A percentile compares a stretch with the other conserved stretches of the same genome.
phyloP scores from a whole-genome alignment of 148 eudicot species.

The Chenopodium album region DNA sequence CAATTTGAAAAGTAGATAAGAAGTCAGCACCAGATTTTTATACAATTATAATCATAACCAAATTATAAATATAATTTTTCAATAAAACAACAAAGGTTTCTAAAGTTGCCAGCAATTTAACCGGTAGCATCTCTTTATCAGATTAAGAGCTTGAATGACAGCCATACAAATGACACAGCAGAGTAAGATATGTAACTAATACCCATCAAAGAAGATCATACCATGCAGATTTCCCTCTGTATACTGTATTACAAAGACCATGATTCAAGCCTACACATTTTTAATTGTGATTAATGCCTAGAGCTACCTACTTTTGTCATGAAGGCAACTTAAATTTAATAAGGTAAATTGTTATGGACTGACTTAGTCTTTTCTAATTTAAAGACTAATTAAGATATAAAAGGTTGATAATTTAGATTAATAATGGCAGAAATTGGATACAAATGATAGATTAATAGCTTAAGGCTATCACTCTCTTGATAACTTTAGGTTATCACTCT shows the following conservation, averaged over 20 bases:
- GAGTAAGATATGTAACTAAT: not conserved
- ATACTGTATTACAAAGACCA: not conserved
- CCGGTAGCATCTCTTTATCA: not conserved
- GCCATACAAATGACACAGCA: not conserved
- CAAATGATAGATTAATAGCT: too few species aligned
- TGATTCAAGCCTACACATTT: not conserved
- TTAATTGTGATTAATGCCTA: not conserved
- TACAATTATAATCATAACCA: not conserved
- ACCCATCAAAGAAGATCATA: not conserved
- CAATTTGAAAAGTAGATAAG: slow-evolving; percentile 7
- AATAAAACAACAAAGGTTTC: not conserved
- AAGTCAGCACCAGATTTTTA: not conserved
- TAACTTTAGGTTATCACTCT: too few species aligned
- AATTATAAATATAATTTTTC: not conserved
- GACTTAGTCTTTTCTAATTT: too few species aligned
- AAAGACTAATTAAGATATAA: too few species aligned
- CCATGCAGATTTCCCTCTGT: not conserved
- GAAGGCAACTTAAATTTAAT: not conserved
- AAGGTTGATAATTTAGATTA: too few species aligned
- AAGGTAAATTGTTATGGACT: too few species aligned
- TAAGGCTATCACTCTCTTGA: too few species aligned
- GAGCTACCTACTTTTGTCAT: not conserved
- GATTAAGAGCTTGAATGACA: not conserved
- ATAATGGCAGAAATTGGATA: too few species aligned
- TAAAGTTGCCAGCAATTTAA: not conserved